Evolutionary conservation across 2,329 filamentous ascomycete species (phyloP).

Genomic region (Colletotrichum orbiculare): DNA sequence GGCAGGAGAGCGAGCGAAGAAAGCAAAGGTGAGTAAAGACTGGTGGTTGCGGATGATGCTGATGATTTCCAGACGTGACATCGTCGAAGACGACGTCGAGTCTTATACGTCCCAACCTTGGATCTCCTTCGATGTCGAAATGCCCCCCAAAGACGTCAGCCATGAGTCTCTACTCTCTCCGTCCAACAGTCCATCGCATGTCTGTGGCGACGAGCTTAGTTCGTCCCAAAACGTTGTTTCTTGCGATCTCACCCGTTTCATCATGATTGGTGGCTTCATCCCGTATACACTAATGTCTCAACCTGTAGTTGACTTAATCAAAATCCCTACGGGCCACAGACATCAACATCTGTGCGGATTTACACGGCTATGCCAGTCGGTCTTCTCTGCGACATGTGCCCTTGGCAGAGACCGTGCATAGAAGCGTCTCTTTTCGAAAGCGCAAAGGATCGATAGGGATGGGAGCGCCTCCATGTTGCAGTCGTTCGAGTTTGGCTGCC

Average conservation of each 20-base stretch:
- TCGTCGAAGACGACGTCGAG: background rate
- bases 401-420: constrained; percentile 24
- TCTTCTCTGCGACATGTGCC: constrained; percentile 6
- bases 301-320: constrained; percentile 11
- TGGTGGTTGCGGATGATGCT: constrained; percentile 4
- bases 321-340: background rate
- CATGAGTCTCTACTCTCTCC: background rate
- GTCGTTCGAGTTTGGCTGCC: background rate
- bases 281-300: constrained; percentile 19
- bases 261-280: constrained; percentile 31
- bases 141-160: background rate
- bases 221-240: constrained; percentile 28
- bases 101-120: constrained; percentile 17
- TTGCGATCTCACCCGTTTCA: constrained; percentile 30
- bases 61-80: background rate
- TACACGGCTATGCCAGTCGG: background rate
- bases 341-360: constrained; percentile 3
- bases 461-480: constrained; percentile 18
- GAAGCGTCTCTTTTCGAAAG: constrained; percentile 1
- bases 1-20: constrained; percentile 6
- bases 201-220: constrained; percentile 5
- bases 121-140: background rate
- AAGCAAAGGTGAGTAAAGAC: constrained; percentile 5
- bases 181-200: constrained; percentile 17
- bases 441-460: background rate